Evolutionary conservation across 306 rosid genomes (phyloP).

Genomic region (Heteromeles arbutifolia): DNA sequence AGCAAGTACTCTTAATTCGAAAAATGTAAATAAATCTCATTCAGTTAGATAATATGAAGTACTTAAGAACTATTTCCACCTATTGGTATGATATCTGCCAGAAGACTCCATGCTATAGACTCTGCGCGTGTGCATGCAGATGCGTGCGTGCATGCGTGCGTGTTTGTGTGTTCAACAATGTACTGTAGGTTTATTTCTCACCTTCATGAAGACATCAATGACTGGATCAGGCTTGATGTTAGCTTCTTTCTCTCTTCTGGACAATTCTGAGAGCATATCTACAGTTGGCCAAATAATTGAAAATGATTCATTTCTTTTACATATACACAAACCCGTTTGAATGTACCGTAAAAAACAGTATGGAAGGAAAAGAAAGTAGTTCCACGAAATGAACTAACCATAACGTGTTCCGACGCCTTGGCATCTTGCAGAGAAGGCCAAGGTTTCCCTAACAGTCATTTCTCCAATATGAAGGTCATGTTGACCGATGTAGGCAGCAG

Average conservation of each 20-base stretch:
- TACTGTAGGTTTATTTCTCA: not conserved
- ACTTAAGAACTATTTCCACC: not conserved
- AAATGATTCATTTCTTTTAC: not conserved
- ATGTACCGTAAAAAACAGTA: not conserved
- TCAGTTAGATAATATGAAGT: not conserved
- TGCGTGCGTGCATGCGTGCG: not conserved
- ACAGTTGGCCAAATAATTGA: not conserved
- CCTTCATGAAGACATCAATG: conserved; percentile 49
- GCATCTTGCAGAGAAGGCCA: conserved; percentile 47
- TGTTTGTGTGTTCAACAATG: not conserved
- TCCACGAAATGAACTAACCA: conserved; percentile 13
- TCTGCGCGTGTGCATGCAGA: not conserved
- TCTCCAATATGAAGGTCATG: conserved; percentile 40
- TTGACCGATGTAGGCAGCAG: conserved; percentile 48
- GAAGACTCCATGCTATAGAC: not conserved
- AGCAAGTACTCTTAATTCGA: not conserved
- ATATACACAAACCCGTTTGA: not conserved
- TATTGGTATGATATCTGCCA: not conserved
- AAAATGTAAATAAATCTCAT: not conserved
- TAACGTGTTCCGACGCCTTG: conserved; percentile 46
- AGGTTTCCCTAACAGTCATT: conserved; percentile 49
- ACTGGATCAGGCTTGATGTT: conserved; percentile 47
- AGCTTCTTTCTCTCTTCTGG: conserved; percentile 39
- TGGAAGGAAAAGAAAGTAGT: not conserved
- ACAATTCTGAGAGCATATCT: conserved; percentile 42